phyloP scores from a whole-genome alignment of 2,329 filamentous ascomycete species.

The Cladosporium velox region DNA sequence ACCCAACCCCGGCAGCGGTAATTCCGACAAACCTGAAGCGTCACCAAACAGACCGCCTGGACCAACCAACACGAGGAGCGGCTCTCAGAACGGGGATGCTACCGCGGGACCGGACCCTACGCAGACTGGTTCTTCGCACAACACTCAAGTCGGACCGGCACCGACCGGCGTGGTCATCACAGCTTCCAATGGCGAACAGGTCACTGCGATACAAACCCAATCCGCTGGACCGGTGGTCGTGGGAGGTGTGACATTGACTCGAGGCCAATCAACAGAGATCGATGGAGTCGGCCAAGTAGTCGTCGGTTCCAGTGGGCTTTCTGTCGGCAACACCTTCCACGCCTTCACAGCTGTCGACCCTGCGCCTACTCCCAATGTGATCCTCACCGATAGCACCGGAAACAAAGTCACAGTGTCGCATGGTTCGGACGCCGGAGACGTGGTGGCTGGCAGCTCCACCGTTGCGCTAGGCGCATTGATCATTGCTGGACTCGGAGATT shows the following conservation, averaged over 20 bases:
- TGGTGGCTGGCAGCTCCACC: neutral
- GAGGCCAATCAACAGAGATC: neutral
- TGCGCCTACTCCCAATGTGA: neutral
- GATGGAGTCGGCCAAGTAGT: conserved; percentile 18
- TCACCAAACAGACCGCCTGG: neutral
- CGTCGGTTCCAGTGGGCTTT: conserved; percentile 2
- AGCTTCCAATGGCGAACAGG: conserved; percentile 1
- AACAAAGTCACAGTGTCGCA: neutral
- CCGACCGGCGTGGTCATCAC: neutral
- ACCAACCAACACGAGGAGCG: neutral
- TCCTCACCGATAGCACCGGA: neutral
- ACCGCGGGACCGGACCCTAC: neutral
- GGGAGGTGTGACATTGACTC: neutral
- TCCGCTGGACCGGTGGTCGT: neutral
- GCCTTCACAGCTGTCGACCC: neutral
- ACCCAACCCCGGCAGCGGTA: neutral
- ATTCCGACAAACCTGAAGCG: neutral
- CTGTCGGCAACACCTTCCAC: neutral
- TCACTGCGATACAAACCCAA: neutral
- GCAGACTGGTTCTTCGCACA: neutral
- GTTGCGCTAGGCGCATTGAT: neutral
- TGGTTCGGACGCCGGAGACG: neutral
- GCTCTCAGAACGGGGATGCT: neutral
- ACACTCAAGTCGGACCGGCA: neutral
- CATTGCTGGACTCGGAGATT: neutral